Evolutionary conservation across 805 yeast genomes (phyloP).

Genomic region (Ogataea parapolymorpha): DNA sequence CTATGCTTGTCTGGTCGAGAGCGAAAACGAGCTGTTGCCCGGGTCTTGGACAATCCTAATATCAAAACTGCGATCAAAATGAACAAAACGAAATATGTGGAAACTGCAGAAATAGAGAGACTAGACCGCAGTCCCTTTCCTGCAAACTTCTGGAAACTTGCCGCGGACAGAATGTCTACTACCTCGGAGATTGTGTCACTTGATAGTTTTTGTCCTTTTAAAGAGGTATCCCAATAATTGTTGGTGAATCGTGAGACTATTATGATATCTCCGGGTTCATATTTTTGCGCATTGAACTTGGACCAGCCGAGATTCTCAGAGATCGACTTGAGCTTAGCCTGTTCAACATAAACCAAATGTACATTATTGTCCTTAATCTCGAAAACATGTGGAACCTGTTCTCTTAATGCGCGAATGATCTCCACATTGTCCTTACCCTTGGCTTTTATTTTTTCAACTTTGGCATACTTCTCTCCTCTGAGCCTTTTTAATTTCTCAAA

Average conservation of each 20-base stretch:
- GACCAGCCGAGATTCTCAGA: conserved; percentile 35
- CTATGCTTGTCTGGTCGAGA: not conserved
- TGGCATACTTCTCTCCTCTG: conserved; percentile 38
- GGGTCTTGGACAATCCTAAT: not conserved
- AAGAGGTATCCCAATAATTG: conserved; percentile 22
- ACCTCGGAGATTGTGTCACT: conserved; percentile 8
- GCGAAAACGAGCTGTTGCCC: not conserved
- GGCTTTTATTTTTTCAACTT: conserved; percentile 43
- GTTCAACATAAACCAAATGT: conserved; percentile 49
- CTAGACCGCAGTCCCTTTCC: conserved; percentile 12
- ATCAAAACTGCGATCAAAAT: conserved; percentile 6
- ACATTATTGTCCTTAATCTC: conserved; percentile 32
- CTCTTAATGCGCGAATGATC: conserved; percentile 48
- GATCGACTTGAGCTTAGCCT: conserved; percentile 29
- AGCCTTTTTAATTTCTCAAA: conserved; percentile 32
- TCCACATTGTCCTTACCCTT: conserved; percentile 40
- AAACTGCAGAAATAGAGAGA: conserved; percentile 5
- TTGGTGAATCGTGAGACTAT: conserved; percentile 41
- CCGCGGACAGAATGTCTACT: conserved; percentile 11
- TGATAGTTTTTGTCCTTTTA: conserved; percentile 10
- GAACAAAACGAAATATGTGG: conserved; percentile 9
- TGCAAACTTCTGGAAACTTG: conserved; percentile 7
- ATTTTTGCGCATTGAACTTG: conserved; percentile 30
- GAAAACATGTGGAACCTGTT: conserved; percentile 44
- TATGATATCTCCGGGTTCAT: conserved; percentile 53